phyloP scores from a whole-genome alignment of 106 monocot genomes.

The Dendrobium nobile region DNA sequence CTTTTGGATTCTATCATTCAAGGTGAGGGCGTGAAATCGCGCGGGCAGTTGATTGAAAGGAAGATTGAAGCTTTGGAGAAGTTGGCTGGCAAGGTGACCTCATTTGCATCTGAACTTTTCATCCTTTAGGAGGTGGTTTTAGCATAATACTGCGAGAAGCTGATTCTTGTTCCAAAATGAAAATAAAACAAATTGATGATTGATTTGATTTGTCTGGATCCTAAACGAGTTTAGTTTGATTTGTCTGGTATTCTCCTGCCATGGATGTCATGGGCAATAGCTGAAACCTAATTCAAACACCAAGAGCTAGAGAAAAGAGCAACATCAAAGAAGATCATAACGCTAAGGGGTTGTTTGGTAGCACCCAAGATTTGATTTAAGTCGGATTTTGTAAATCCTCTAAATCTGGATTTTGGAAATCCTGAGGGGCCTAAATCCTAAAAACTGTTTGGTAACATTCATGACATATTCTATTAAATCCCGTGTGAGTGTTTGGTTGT shows the following conservation, averaged over 20 bases:
- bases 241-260: background rate
- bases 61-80: constrained; percentile 80
- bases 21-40: constrained; percentile 43
- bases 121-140: background rate
- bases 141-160: background rate
- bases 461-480: too few species aligned
- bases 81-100: constrained; percentile 57
- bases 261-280: background rate
- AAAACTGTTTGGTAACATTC: too few species aligned
- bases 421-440: too few species aligned
- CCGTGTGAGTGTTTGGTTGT: too few species aligned
- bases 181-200: background rate
- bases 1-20: constrained; percentile 5
- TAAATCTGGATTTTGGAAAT: too few species aligned
- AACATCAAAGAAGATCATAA: too few species aligned
- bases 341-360: too few species aligned
- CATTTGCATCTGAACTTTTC: background rate
- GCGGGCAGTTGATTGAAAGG: constrained; percentile 60
- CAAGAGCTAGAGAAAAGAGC: too few species aligned
- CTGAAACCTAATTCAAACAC: too few species aligned
- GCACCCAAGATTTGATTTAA: too few species aligned
- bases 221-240: background rate
- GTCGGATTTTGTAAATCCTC: too few species aligned
- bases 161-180: background rate
- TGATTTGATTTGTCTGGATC: too few species aligned